Conservation (phyloP, 805 yeast genomes). For the Candida quercuum region DNA sequence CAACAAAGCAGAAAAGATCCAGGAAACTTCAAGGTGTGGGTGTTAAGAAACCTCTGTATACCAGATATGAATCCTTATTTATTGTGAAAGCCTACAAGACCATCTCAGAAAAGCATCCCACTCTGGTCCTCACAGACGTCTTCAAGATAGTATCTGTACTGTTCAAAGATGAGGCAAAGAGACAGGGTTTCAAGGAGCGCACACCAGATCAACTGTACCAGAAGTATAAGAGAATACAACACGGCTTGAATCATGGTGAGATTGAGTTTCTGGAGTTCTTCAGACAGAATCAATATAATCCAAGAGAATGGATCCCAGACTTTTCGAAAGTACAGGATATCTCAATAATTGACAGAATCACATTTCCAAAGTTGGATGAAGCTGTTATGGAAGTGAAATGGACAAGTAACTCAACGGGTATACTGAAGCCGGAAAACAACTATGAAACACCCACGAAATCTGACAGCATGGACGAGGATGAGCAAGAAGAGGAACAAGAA, state of each 20-base stretch:
- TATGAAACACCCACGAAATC: not conserved
- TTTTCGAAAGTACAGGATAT: conserved; percentile 5
- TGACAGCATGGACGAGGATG: not conserved
- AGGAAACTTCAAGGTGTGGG: conserved; percentile 23
- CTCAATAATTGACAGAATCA: conserved; percentile 12
- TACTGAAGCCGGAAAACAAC: not conserved
- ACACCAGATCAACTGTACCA: conserved; percentile 24
- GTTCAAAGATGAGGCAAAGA: conserved; percentile 19
- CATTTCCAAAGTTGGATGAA: conserved; percentile 12
- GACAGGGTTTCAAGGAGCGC: conserved; percentile 20
- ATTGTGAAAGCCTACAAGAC: conserved; percentile 20
- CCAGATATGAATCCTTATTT: conserved; percentile 21
- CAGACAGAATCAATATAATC: conserved; percentile 12
- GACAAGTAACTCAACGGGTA: not conserved
- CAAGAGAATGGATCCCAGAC: conserved; percentile 22
- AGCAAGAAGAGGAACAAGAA: conserved; percentile 10
- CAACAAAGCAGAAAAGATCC: conserved; percentile 12
- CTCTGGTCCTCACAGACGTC: conserved; percentile 17
- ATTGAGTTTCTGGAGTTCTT: conserved; percentile 17
- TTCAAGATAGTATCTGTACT: conserved; percentile 19
- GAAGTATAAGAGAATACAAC: conserved; percentile 22
- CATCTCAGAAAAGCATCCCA: conserved; percentile 14
- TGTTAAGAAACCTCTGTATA: conserved; percentile 22
- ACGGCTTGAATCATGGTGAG: conserved; percentile 22
- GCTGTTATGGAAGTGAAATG: conserved; percentile 13